phyloP scores from a whole-genome alignment of 495 filamentous ascomycete species.

The Haplographium delicatum region DNA sequence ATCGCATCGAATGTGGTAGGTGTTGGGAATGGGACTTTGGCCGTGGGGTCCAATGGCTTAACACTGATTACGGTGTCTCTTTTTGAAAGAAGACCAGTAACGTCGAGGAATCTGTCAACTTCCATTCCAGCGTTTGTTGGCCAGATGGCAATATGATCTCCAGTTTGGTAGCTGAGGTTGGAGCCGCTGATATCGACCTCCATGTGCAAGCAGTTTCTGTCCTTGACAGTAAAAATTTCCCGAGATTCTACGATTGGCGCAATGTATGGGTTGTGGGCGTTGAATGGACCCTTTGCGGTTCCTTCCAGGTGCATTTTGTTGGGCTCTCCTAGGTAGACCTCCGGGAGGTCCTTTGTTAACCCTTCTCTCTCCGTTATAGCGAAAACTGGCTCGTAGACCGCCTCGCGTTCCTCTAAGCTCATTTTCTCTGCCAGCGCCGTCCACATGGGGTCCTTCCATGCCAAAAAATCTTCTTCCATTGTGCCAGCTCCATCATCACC shows the following conservation, averaged over 20 bases:
- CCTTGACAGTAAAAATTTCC: slow-evolving; percentile 88
- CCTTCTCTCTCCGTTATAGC: slow-evolving; percentile 71
- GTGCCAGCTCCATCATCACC: slow-evolving; percentile 97
- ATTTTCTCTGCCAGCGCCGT: slow-evolving; percentile 71
- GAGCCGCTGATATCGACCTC: slow-evolving; percentile 88
- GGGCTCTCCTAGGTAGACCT: slow-evolving; percentile 92
- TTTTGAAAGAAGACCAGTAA: slow-evolving; percentile 71
- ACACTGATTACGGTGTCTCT: slow-evolving; percentile 80
- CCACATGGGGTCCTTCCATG: slow-evolving; percentile 99
- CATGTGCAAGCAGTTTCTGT: slow-evolving; percentile 94
- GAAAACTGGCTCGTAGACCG: slow-evolving; percentile 92
- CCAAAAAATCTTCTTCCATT: slow-evolving; percentile 99
- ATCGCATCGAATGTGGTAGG: slow-evolving; percentile 96
- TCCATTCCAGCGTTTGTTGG: slow-evolving; percentile 92
- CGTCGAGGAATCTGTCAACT: slow-evolving; percentile 81
- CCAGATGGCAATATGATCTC: slow-evolving; percentile 97
- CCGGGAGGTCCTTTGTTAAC: slow-evolving; percentile 68
- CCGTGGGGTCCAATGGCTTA: slow-evolving; percentile 90
- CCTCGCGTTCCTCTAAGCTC: slow-evolving; percentile 89
- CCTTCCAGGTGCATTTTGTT: slow-evolving; percentile 95
- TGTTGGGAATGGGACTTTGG: slow-evolving; percentile 95
- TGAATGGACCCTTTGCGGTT: slow-evolving; percentile 80
- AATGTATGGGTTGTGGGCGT: slow-evolving; percentile 94
- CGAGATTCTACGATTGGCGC: slow-evolving; percentile 86
- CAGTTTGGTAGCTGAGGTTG: slow-evolving; percentile 86